phyloP scores from a whole-genome alignment of 805 yeast species.

The Barnettozyma sucrosica region DNA sequence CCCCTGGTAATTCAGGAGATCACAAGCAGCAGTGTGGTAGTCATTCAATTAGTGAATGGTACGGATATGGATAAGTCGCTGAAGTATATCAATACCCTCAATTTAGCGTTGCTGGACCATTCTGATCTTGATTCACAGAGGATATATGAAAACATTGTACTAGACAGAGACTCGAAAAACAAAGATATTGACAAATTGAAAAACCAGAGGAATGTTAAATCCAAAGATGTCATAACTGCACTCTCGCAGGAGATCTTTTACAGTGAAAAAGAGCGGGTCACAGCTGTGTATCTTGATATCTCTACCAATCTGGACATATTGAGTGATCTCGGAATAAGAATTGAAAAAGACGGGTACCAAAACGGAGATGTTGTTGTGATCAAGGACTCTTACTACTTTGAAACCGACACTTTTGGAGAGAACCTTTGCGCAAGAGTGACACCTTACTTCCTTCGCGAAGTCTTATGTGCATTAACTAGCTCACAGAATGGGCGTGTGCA shows the following conservation, averaged over 20 bases:
- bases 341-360: neutral
- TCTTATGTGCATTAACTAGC: slow-evolving; percentile 6
- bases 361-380: slow-evolving; percentile 56
- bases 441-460: slow-evolving; percentile 8
- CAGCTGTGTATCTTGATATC: slow-evolving; percentile 48
- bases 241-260: slow-evolving; percentile 45
- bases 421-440: slow-evolving; percentile 12
- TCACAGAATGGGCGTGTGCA: slow-evolving; percentile 15
- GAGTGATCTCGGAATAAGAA: slow-evolving; percentile 1
- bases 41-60: slow-evolving; percentile 16
- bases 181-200: slow-evolving; percentile 39
- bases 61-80: slow-evolving; percentile 19
- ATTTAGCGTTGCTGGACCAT: slow-evolving; percentile 15
- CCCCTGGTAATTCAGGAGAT: neutral
- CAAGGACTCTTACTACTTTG: slow-evolving; percentile 34
- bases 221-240: slow-evolving; percentile 35
- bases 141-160: slow-evolving; percentile 27
- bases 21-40: slow-evolving; percentile 2
- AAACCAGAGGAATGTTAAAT: slow-evolving; percentile 32
- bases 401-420: slow-evolving; percentile 32
- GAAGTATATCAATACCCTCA: slow-evolving; percentile 20
- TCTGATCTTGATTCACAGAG: slow-evolving; percentile 47
- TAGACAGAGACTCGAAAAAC: slow-evolving; percentile 37
- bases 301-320: neutral
- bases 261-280: slow-evolving; percentile 36